These are phyloP conservation scores for Ophiocordyceps camponoti-floridani DNA, from an alignment of 2,329 filamentous ascomycete species.

Conservation along the genomic window DNA sequence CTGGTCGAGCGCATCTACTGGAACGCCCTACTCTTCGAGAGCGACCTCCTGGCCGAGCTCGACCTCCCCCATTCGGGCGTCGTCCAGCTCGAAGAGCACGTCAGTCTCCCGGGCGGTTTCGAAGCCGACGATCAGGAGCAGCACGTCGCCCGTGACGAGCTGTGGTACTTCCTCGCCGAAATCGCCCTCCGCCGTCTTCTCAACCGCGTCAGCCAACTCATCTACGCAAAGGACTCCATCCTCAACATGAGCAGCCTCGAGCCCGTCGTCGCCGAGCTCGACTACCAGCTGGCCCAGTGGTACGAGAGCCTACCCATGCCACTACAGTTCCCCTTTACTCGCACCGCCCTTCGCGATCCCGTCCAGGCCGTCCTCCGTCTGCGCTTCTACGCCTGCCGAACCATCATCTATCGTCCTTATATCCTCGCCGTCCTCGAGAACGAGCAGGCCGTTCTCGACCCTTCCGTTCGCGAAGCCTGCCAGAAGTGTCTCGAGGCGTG, in stretches of 20 bases:
- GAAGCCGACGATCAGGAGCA: slow-evolving; percentile 46
- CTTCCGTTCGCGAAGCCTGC: slow-evolving; percentile 58
- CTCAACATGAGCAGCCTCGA: slow-evolving; percentile 56
- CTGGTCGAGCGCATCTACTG: slow-evolving; percentile 66
- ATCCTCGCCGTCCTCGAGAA: slow-evolving; percentile 66
- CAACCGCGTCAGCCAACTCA: slow-evolving; percentile 62
- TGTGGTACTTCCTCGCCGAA: slow-evolving; percentile 77
- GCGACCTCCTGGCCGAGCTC: slow-evolving; percentile 60
- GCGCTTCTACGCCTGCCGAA: slow-evolving; percentile 70
- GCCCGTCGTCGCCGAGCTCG: slow-evolving; percentile 62
- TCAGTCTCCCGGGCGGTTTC: slow-evolving; percentile 62
- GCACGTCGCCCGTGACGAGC: slow-evolving; percentile 48
- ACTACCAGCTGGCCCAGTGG: slow-evolving; percentile 72
- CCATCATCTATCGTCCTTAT: slow-evolving; percentile 73
- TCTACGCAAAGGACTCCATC: slow-evolving; percentile 58
- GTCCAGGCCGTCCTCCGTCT: slow-evolving; percentile 65
- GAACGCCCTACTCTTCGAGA: slow-evolving; percentile 69
- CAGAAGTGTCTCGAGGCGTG: slow-evolving; percentile 68
- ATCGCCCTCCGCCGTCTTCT: slow-evolving; percentile 62
- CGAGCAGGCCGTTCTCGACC: slow-evolving; percentile 53
- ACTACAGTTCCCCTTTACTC: slow-evolving; percentile 60
- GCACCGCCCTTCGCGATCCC: slow-evolving; percentile 48
- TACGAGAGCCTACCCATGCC: slow-evolving; percentile 60
- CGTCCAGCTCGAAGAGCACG: slow-evolving; percentile 64
- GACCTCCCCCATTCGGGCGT: slow-evolving; percentile 72